These are phyloP conservation scores for Ceratobasidium sp. DNA, from an alignment of 1,284 basidiomycete genomes.

Conservation along the genomic window DNA sequence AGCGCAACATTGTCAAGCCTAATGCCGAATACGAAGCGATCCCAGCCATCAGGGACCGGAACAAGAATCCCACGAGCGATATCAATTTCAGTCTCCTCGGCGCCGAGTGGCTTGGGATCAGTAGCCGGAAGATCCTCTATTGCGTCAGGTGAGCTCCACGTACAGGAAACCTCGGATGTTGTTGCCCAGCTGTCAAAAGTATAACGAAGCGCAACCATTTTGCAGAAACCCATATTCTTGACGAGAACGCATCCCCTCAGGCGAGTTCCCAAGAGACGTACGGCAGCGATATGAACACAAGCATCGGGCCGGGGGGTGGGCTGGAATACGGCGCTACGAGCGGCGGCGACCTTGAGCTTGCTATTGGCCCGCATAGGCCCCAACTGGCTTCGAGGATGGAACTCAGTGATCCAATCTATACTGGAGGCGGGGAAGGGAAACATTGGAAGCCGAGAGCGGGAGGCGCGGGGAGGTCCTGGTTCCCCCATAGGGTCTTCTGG, in stretches of 20 bases:
- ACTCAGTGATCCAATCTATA: too few relatives aligned
- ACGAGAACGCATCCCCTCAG: conserved; percentile 64
- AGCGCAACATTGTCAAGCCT: conserved; percentile 80
- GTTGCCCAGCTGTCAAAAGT: conserved; percentile 69
- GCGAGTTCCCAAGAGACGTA: conserved; percentile 65
- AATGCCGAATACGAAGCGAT: conserved; percentile 66
- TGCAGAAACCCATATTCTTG: conserved; percentile 65
- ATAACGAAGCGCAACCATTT: conserved; percentile 66
- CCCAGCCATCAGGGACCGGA: conserved; percentile 53
- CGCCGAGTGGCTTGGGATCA: conserved; percentile 34
- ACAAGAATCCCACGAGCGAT: conserved; percentile 35
- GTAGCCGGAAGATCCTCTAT: conserved; percentile 28
- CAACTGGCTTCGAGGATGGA: too few relatives aligned
- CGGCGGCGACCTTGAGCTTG: conserved; percentile 41
- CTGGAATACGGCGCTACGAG: conserved; percentile 32
- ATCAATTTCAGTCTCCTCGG: conserved; percentile 35
- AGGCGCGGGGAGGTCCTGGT: too few relatives aligned
- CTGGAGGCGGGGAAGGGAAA: too few relatives aligned
- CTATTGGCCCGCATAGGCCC: too few relatives aligned
- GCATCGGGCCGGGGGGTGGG: conserved; percentile 20
- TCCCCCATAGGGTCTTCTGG: too few relatives aligned
- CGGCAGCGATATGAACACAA: conserved; percentile 55
- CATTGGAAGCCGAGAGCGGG: too few relatives aligned
- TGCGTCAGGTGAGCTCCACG: conserved; percentile 51
- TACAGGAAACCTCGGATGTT: conserved; percentile 64